These are phyloP conservation scores for Tolypocladium inflatum DNA, from an alignment of 2,329 filamentous ascomycete species.

Conservation along the genomic window DNA sequence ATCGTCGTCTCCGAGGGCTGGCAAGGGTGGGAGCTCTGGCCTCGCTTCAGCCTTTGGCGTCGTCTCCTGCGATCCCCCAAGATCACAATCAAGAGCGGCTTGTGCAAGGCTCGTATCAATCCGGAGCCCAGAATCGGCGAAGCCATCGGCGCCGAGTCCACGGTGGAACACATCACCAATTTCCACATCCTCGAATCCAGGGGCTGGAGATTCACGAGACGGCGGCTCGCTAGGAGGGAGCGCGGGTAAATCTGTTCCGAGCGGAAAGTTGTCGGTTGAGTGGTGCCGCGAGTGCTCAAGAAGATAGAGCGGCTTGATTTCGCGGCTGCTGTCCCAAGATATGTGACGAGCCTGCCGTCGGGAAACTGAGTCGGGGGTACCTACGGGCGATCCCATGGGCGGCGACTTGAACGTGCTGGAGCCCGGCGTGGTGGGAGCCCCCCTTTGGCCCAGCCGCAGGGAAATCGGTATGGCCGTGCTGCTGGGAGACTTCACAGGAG, in stretches of 20 bases:
- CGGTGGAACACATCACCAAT: constrained; percentile 17
- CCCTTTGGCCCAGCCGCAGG: constrained; percentile 40
- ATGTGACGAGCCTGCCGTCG: constrained; percentile 39
- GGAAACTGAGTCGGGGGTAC: constrained; percentile 22
- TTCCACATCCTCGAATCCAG: constrained; percentile 17
- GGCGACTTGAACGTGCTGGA: constrained; percentile 25
- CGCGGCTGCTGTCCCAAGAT: constrained; percentile 55
- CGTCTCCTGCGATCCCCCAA: constrained; percentile 53
- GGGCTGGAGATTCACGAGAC: constrained; percentile 23
- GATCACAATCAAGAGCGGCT: constrained; percentile 27
- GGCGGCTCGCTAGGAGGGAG: constrained; percentile 35
- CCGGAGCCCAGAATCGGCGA: constrained; percentile 19
- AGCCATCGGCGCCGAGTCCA: constrained; percentile 8
- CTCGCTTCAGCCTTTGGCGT: constrained; percentile 55
- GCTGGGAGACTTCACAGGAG: constrained; percentile 40
- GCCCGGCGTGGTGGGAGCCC: constrained; percentile 31
- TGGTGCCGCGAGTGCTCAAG: constrained; percentile 52
- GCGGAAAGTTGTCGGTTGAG: constrained; percentile 20
- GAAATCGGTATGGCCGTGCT: constrained; percentile 49
- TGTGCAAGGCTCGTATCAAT: constrained; percentile 29
- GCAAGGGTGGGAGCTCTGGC: constrained; percentile 16
- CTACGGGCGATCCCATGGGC: constrained; percentile 23
- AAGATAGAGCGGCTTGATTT: constrained; percentile 75
- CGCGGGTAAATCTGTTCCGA: constrained; percentile 33
- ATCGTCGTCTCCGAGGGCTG: constrained; percentile 6